Conservation (phyloP, 2,329 filamentous ascomycete genomes). For the Nothophaeocryptopus gaeumannii region DNA sequence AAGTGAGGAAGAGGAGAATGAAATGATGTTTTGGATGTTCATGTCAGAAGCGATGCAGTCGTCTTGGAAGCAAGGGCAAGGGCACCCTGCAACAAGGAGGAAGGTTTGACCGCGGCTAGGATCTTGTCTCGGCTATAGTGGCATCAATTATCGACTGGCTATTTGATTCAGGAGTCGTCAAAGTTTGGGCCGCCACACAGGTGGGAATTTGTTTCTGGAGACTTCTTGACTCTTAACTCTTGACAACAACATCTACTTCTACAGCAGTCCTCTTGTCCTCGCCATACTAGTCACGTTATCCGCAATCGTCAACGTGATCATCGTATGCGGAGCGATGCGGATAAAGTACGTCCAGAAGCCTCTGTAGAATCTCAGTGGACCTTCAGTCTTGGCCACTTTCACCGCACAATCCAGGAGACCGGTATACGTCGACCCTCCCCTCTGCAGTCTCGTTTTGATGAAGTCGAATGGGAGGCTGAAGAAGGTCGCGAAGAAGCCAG, state of each 20-base stretch:
- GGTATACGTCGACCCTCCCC: conserved; percentile 80
- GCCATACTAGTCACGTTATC: conserved; percentile 18
- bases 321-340: conserved; percentile 20
- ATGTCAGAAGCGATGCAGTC: background rate
- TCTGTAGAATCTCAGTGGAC: conserved; percentile 83
- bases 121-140: background rate
- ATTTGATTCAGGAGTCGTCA: background rate
- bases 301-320: conserved; percentile 23
- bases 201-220: background rate
- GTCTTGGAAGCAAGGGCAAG: too few species aligned
- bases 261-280: conserved; percentile 2
- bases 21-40: background rate
- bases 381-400: conserved; percentile 85
- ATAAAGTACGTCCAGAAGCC: conserved; percentile 91
- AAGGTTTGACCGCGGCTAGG: too few species aligned
- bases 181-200: too few species aligned
- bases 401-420: conserved; percentile 83
- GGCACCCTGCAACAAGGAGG: too few species aligned
- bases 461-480: conserved; percentile 96
- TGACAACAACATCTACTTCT: background rate
- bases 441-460: conserved; percentile 93
- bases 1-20: background rate
- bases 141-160: background rate
- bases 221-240: background rate
- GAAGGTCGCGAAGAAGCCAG: conserved; percentile 95